Conservation (phyloP, 768 basidiomycete species). For the Lactarius pseudohatsudake region DNA sequence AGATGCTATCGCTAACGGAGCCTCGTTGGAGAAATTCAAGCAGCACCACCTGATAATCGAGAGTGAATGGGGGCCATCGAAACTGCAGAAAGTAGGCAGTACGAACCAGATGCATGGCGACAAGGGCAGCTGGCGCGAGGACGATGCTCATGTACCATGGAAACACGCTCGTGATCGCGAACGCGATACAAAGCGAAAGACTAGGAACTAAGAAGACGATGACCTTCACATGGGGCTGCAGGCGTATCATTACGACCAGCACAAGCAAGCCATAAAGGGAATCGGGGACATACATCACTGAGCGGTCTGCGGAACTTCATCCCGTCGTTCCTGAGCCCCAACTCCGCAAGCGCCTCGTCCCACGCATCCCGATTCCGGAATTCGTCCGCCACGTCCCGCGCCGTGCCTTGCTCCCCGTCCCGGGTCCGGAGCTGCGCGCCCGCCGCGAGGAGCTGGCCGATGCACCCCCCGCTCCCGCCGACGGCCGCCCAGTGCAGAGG, state of each 20-base stretch:
- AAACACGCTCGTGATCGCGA: constrained; percentile 5
- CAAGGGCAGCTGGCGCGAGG: not conserved
- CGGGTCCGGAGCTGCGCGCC: constrained; percentile 80
- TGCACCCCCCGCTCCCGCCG: constrained; percentile 80
- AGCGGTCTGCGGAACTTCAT: constrained; percentile 61
- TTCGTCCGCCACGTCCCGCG: constrained; percentile 90
- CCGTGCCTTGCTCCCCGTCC: constrained; percentile 78
- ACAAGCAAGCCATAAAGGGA: not conserved
- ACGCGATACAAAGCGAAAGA: constrained; percentile 1
- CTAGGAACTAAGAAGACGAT: constrained; percentile 6
- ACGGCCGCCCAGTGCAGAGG: constrained; percentile 97
- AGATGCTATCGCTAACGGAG: not conserved
- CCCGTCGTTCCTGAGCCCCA: constrained; percentile 75
- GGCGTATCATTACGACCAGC: not conserved
- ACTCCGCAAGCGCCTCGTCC: constrained; percentile 82
- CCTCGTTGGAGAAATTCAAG: not conserved
- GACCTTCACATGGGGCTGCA: constrained; percentile 13
- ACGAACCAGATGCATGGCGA: not conserved
- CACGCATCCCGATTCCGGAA: constrained; percentile 77
- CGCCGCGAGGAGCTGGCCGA: constrained; percentile 77
- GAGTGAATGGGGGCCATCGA: not conserved
- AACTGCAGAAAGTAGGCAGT: too few species aligned
- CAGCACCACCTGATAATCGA: not conserved
- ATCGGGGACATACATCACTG: constrained; percentile 53
- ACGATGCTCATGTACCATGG: constrained; percentile 13